Base-by-base conservation (phyloP, 2,329 filamentous ascomycete species). In the Chalara sp. region DNA sequence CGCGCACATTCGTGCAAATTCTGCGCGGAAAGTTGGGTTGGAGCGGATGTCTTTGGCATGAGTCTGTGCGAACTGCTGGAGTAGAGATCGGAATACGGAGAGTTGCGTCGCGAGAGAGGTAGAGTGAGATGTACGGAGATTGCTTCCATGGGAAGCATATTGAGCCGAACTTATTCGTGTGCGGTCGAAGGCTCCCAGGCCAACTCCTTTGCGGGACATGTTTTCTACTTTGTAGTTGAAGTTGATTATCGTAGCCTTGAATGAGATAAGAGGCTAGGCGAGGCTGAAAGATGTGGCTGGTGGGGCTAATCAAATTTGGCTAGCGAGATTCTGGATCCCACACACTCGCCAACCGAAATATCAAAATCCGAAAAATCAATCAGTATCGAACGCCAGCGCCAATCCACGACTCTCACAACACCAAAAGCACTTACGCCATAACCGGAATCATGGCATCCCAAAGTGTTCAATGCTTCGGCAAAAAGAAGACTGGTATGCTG, bases 401-500 rank as follows among this genome's bases (percentile, higher is more conserved):
- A 6, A 21, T 47, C 44, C 41, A 49, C 47, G 47, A 49, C 47
- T 41, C 21, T 31, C 46, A 48, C 33, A 10, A 21, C 33, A 48
- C 28, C 12, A 21, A 29, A 41, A 12, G 42, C 33, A 32, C 37
- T 43, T 33, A n/a, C 8, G 52, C 46, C 35, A 43, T 50, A 47
- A 49, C 39, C 53, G 53, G 52, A 55, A 62, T 45, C 44, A 67
- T 67, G 65, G 59, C 65, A 84, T 85, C 87, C 67, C 85, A 87
- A 78, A 87, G 83, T 76, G 87, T 90, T 69, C 90, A 96, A 84
- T 96, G 90, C 87, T 96, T 97, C 87, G 91, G 91, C 86, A 96
- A 96, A 86, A 91, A 91, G 83, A 89, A 88, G 83, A 90, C 61
- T 62, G 62, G 62, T 61, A 61, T 47, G 52, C 42, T 39, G 42